Evolutionary conservation across 768 basidiomycete species (phyloP), one percentile per base, ranked within the genome.

Genomic region (Epithele typhae): DNA sequence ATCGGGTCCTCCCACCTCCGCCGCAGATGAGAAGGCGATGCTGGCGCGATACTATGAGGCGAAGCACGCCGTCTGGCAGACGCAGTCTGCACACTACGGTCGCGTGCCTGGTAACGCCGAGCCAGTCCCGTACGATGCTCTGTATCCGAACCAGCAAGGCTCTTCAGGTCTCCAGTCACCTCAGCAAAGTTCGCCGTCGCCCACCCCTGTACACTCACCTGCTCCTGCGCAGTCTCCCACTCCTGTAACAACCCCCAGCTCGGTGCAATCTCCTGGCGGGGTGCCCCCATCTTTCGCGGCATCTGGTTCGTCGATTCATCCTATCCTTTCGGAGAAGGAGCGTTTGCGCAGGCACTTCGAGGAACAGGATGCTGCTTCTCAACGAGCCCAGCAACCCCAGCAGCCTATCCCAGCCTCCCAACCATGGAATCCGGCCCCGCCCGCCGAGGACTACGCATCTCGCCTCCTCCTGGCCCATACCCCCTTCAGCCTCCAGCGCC

Each of bases 11-110:
- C n/a, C 43, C 5, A 12, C 25, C 6, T 77, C 79, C 17, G 87
- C 87, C 0, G 82, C 81, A 50, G 76, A 86, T 58, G 88, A 91
- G 64, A 90, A 90, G 59, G 83, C 77, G 3, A 82, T 82, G 19
- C 59, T 89, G 45, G 71, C 61, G 53, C 69, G 80, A 48, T 91
- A 87, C 59, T 72, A 83, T 24, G 78, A 86, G 41, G 87, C 87
- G 0, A 86, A 79, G 59, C 68, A 69, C 38, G 87, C 87, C 5
- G 87, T 88, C 14, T 78, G 79, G 35, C 73, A 78, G 17, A 77
- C 71, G 3, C 83, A 86, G 47, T 46, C 50, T 37, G 43, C 54
- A 7, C 54, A 56, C 30, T 59, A 53, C 34, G 54, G 51, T 25
- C 39, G 37, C 19, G 42, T 43, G 27, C 48, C 53, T 35, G 49